Percentiles rank a stretch among this genome's conserved stretches.
phyloP scores from a whole-genome alignment of 192 early-diverging fungal genomes.

The Glomus cerebriforme region DNA sequence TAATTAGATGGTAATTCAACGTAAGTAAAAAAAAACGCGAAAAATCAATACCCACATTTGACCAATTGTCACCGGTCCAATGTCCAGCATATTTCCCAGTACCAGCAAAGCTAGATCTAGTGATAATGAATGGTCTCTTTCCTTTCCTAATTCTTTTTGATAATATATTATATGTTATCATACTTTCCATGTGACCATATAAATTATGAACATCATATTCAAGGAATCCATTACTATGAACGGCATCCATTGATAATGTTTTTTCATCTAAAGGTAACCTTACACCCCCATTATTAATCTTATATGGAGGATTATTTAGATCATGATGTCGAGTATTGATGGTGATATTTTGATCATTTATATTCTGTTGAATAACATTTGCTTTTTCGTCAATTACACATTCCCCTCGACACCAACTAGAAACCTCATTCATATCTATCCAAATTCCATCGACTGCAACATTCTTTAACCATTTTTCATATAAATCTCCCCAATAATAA shows the following conservation, averaged over 20 bases:
- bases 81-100: conserved; percentile 57
- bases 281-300: conserved; percentile 13
- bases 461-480: conserved; percentile 31
- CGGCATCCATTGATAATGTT: not conserved
- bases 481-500: conserved; percentile 53
- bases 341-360: not conserved
- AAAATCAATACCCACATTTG: conserved; percentile 5
- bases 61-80: conserved; percentile 61
- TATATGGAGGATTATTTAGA: conserved; percentile 21
- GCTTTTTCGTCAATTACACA: not conserved
- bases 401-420: conserved; percentile 30
- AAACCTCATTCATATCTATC: conserved; percentile 68
- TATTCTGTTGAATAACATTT: not conserved
- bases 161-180: conserved; percentile 2
- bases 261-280: not conserved
- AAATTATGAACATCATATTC: conserved; percentile 29
- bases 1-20: not conserved
- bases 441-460: conserved; percentile 58
- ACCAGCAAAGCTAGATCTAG: conserved; percentile 43
- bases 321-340: not conserved
- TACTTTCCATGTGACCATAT: conserved; percentile 22
- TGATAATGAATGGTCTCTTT: conserved; percentile 21
- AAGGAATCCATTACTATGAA: not conserved
- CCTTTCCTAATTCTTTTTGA: conserved; percentile 3
- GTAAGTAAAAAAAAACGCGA: not conserved